Conservation (phyloP, 148 eudicot species). For the Fagopyrum esculentum region DNA sequence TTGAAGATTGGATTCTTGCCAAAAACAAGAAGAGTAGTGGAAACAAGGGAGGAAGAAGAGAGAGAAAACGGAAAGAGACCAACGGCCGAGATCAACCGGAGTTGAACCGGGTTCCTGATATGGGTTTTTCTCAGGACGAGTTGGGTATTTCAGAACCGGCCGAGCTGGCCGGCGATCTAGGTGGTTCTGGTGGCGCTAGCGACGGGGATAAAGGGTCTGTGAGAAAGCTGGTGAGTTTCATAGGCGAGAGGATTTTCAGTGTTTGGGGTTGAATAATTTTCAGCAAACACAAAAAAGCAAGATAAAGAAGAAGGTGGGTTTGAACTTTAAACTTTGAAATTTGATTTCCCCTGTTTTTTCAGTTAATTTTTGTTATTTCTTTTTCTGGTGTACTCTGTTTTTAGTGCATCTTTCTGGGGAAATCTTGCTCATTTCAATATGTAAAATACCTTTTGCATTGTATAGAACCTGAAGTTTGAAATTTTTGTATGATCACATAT, state of each 20-base stretch:
- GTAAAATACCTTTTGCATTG: constrained; percentile 11
- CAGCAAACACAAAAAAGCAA: not conserved
- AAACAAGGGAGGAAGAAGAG: constrained; percentile 21
- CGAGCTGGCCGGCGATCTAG: not conserved
- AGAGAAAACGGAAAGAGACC: constrained; percentile 24
- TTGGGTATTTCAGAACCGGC: constrained; percentile 14
- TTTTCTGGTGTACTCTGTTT: constrained; percentile 3
- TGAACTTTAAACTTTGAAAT: not conserved
- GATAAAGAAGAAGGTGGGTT: not conserved
- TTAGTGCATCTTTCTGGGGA: constrained; percentile 7
- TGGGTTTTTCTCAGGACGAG: constrained; percentile 17
- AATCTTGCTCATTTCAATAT: constrained; percentile 5
- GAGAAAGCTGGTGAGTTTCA: constrained; percentile 29
- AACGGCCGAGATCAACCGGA: not conserved
- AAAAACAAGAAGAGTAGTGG: constrained; percentile 17
- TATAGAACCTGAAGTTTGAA: not conserved
- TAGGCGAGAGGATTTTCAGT: constrained; percentile 38
- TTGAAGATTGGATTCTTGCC: constrained; percentile 40
- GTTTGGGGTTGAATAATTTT: constrained; percentile 29
- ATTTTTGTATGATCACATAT: not conserved
- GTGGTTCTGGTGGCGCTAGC: constrained; percentile 6
- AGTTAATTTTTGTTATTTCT: not conserved
- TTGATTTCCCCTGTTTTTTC: not conserved
- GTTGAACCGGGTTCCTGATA: constrained; percentile 11
- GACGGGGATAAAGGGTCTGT: constrained; percentile 26